Percentiles rank a stretch among this genome's conserved stretches.
phyloP scores from a whole-genome alignment of 2,329 filamentous ascomycete species.

The Diaporthe humulicola region DNA sequence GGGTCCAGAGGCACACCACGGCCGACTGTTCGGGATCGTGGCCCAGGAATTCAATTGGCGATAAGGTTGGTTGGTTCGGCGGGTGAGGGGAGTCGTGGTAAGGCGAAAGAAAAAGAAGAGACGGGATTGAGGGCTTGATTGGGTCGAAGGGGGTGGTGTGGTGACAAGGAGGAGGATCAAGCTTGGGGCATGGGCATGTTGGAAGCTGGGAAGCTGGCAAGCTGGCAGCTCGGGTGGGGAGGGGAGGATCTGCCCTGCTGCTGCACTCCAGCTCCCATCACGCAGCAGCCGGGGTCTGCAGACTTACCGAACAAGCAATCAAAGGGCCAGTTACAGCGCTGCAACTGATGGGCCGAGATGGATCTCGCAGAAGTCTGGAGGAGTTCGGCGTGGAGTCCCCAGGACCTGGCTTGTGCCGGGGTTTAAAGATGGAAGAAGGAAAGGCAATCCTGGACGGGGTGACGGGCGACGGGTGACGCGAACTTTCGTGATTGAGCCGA shows the following conservation, averaged over 20 bases:
- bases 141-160: slow-evolving; percentile 17
- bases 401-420: background rate
- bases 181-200: slow-evolving; percentile 11
- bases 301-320: slow-evolving; percentile 14
- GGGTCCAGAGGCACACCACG: slow-evolving; percentile 1
- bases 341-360: slow-evolving; percentile 17
- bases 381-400: slow-evolving; percentile 10
- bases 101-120: background rate
- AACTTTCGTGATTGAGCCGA: slow-evolving; percentile 28
- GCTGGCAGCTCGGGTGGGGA: slow-evolving; percentile 11
- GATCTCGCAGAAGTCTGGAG: background rate
- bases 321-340: slow-evolving; percentile 13
- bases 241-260: slow-evolving; percentile 25
- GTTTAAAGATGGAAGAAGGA: background rate
- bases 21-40: background rate
- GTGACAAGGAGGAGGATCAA: background rate
- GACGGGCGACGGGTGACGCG: slow-evolving; percentile 8
- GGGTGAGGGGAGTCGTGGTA: background rate
- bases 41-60: slow-evolving; percentile 8
- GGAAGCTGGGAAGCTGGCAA: background rate
- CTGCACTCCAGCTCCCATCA: slow-evolving; percentile 6
- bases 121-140: slow-evolving; percentile 26
- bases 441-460: slow-evolving; percentile 6
- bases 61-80: slow-evolving; percentile 7
- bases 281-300: slow-evolving; percentile 14